Base-by-base conservation (phyloP, 352 stramenopile genomes). In the Phytophthora pini region DNA sequence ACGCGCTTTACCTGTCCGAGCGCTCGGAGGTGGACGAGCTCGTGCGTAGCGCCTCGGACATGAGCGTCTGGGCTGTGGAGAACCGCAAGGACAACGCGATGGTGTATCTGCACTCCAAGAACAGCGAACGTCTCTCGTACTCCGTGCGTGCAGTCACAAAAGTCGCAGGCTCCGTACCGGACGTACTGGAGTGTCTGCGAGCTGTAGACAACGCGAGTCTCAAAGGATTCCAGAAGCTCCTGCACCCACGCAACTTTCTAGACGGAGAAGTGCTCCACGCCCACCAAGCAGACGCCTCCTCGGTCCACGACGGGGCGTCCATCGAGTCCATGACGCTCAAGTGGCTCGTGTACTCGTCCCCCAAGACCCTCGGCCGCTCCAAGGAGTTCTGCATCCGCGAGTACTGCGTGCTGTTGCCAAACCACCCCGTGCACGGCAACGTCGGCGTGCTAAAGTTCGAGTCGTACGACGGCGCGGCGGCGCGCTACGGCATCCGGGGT, bases 371-470 rank as follows among this genome's bases (percentile, higher is more conserved):
- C 20, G 84, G 84, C 10, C 82, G 82, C 31, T 83, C 81, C 44
- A 96, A 96, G 48, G 86, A 96, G 60, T 90, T 96, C 32, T 90
- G 82, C 54, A 70, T 90, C 40, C 84, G 86, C 27, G 88, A 96
- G 62, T 96, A 94, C 56, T 92, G 84, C 63, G 67, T 82, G 20
- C 57, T 87, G n/a, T 20, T 90, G 24, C 68, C 75, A 2, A 74
- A 81, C 49, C 84, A 92, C 43, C 76, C 76, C 2, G 74, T 82
- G 69, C 82, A 83, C 56, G 84, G 84, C 31, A 78, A 76, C 0
- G 68, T 92, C 3, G 88, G 85, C 29, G 70, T 96, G 20, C 77
- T 83, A 50, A 84, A 84, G 48, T 92, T 96, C 61, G 84, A 93
- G 61, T 91, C 79, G 10, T 96, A 96, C 64, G 86, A 96, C 58